Evolutionary conservation across 768 basidiomycete species (phyloP).

Genomic region (Amanita polypyramis): DNA sequence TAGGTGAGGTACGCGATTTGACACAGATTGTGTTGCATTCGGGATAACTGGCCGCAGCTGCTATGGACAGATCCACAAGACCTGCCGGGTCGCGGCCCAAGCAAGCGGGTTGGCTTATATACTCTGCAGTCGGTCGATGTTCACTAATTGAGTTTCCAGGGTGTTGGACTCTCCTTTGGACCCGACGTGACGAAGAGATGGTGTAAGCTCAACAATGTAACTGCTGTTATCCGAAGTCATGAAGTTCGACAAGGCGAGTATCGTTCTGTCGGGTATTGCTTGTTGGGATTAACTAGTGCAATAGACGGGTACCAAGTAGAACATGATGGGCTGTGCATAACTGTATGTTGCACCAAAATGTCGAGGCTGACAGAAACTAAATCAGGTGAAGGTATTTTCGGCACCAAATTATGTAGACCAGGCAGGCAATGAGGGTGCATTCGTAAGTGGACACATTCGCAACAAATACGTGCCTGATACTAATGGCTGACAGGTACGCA

Average conservation of each 20-base stretch:
- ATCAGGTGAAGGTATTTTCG: constrained; percentile 61
- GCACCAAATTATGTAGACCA: constrained; percentile 96
- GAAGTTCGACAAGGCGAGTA: constrained; percentile 84
- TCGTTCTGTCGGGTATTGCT: constrained; percentile 1
- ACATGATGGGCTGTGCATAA: constrained; percentile 90
- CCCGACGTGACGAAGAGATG: constrained; percentile 87
- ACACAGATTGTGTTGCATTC: neutral
- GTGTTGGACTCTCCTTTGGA: constrained; percentile 93
- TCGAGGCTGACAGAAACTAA: neutral
- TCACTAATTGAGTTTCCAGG: constrained; percentile 73
- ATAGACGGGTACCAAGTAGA: constrained; percentile 90
- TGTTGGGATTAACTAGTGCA: constrained; percentile 4
- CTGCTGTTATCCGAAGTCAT: constrained; percentile 88
- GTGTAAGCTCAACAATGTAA: constrained; percentile 80
- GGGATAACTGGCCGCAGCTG: constrained; percentile 32
- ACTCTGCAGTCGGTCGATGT: constrained; percentile 10
- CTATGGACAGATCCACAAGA: constrained; percentile 98
- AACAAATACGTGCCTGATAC: neutral
- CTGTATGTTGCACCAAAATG: constrained; percentile 34
- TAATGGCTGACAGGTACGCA: constrained; percentile 52
- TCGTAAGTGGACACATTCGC: constrained; percentile 36
- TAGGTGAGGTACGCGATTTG: constrained; percentile 51
- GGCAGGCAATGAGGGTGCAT: constrained; percentile 86
- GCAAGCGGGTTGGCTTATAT: constrained; percentile 66
- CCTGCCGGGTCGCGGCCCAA: constrained; percentile 81